Percentiles rank a stretch among this genome's conserved stretches.
Conservation (phyloP, 1,284 basidiomycete species). For the Pseudozyma hubeiensis region DNA sequence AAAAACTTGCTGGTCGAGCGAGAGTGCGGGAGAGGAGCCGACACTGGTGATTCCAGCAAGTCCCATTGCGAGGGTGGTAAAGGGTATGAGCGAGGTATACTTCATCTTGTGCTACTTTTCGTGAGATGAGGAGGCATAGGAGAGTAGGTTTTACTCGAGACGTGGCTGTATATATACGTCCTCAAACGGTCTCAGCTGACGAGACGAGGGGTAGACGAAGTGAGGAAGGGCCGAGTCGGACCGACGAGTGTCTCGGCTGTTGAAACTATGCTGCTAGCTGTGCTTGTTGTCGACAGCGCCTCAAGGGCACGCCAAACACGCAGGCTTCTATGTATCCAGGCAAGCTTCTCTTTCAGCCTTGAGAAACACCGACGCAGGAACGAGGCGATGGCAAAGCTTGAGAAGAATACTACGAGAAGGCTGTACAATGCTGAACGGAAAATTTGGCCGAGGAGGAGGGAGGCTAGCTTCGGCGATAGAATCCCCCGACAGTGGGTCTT, state of each 20-base stretch:
- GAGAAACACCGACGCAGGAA: too few relatives aligned
- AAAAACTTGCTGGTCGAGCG: constrained; percentile 12
- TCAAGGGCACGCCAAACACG: too few relatives aligned
- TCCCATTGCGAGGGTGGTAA: constrained; percentile 25
- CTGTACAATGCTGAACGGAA: background rate
- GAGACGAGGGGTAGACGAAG: background rate
- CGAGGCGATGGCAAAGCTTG: too few relatives aligned
- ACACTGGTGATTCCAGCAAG: constrained; percentile 1
- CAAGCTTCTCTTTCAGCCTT: too few relatives aligned
- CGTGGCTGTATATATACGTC: constrained; percentile 1
- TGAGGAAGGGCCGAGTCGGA: constrained; percentile 15
- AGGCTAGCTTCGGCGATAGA: background rate
- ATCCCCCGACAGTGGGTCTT: background rate
- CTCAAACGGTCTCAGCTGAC: background rate
- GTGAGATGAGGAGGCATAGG: background rate
- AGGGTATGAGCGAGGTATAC: constrained; percentile 13
- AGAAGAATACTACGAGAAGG: too few relatives aligned
- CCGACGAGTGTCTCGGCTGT: constrained; percentile 4
- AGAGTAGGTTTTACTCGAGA: background rate
- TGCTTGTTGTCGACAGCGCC: background rate
- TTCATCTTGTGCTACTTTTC: constrained; percentile 17
- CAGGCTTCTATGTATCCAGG: too few relatives aligned
- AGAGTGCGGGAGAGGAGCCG: constrained; percentile 1
- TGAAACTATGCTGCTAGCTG: background rate
- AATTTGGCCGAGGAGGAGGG: background rate